Base-by-base conservation (phyloP, 176 grass and related monocot genomes). In the Bothriochloa decipiens region DNA sequence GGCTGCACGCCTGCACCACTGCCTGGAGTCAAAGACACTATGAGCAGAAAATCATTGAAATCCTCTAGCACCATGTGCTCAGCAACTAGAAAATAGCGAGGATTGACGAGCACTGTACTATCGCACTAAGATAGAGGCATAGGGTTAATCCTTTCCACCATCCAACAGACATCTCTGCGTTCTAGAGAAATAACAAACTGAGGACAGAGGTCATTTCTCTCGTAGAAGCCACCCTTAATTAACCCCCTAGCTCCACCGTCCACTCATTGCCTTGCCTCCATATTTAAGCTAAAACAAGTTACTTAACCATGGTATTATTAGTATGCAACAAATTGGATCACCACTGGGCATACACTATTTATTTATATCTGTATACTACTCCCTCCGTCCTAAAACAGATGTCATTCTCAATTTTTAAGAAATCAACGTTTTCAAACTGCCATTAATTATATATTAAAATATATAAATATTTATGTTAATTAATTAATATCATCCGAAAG, bases 101-200 rank as follows among this genome's bases (percentile, higher is more conserved):
- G 65, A 70, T 70, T n/a, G 64, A 43, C 69, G 37, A 45, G 7
- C 78, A 65, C 16, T n/a, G 73, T 33, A 70, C 71, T 29, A 0
- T 4, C 1, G 1, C 15, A 28, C 29, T 61, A 78, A 77, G 78
- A 78, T 53, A 35, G 18, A 58, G 25, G 29, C 29, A 32, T 32
- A 32, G 29, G 2, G 29, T 6, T 17, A 83, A 83, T 68, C 39
- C 46, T 74, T 32, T 52, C 22, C 58, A 40, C 35, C 74, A 33
- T 69, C 79, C 68, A 83, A 79, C 88, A 83, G 80, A 79, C 80
- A 83, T 74, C 79, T 90, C 40, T 42, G 78, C 40, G 28, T 40
- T 37, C 74, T 45, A 78, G 8, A 78, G 8, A 36, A 65, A 86
- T 74, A 83, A 37, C 66, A 78, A 86, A 74, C 37, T 8, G 67